These are phyloP conservation scores for Solanum virginianum DNA, from an alignment of 257 asterid species.

Conservation along the genomic window DNA sequence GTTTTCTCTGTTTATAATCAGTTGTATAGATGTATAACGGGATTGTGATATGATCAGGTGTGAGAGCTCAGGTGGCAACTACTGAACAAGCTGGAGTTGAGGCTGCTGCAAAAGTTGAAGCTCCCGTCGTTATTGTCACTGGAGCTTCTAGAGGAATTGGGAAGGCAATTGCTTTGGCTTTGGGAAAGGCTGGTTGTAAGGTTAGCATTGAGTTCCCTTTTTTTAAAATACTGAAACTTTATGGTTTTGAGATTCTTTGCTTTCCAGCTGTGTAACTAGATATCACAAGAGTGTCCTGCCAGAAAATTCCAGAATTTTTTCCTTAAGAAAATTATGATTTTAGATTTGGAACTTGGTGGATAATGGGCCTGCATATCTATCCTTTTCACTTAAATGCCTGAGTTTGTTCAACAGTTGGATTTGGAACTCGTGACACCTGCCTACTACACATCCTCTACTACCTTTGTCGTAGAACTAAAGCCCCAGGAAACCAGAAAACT, in stretches of 20 bases:
- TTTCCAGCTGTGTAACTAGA: background rate
- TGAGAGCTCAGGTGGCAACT: background rate
- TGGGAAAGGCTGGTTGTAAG: constrained; percentile 19
- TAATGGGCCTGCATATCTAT: background rate
- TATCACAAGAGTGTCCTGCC: background rate
- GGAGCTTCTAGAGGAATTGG: constrained; percentile 21
- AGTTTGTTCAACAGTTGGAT: background rate
- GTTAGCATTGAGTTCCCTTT: background rate
- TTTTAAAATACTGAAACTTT: background rate
- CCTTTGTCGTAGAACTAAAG: background rate
- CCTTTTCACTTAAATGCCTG: background rate
- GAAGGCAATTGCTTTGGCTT: constrained; percentile 11
- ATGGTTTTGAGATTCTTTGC: background rate
- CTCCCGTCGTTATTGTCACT: constrained; percentile 12
- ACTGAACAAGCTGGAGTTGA: background rate
- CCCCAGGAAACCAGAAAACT: background rate
- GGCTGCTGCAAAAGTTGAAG: background rate
- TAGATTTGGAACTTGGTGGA: background rate
- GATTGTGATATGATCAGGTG: constrained; percentile 1
- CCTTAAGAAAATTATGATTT: background rate
- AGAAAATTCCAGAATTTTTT: too few species aligned
- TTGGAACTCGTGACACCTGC: background rate
- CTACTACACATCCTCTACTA: background rate
- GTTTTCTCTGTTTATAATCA: background rate
- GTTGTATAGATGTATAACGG: background rate